Base-by-base conservation (phyloP, 371 early-diverging fungal species). In the Thermomucor indicae-seudaticae region DNA sequence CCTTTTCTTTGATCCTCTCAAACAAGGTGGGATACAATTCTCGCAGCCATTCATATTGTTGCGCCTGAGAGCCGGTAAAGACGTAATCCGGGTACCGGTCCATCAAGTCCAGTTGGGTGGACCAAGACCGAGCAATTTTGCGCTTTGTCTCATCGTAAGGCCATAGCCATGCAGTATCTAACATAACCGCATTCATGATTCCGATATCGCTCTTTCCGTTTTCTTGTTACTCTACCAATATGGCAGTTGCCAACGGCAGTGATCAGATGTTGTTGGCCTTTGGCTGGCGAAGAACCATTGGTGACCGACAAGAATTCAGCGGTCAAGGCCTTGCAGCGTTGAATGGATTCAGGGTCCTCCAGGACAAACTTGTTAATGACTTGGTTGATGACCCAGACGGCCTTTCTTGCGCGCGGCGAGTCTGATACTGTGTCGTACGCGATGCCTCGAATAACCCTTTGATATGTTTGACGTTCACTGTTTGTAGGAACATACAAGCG, bases 131-230 rank as follows among this genome's bases (percentile, higher is more conserved):
- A 4, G 96, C 97, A 12, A 88, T 79, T 72, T 98, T 98, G 41
- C 97, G 88, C 43, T 91, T 92, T 5, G 98, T 98, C 60, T 98
- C 97, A 56, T 84, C 96, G 60, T 84, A 97, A 0, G 95, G 92
- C 98, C 96, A 94, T 25, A 88, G 75, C 90, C 88, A 91, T 7
- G 86, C 86, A 2, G 86, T 82, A 57, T 85, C 80, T 72, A 20
- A 31, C 20, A 37, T 12, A 41, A 10, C 19, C 17, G 16, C 16
- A 12, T 20, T 4, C 12, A 2, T 28, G 16, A 27, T 6, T 7
- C 7, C 17, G 1, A 24, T 10, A 6, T 11, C 19, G n/a, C 11
- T n/a, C 23, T 14, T 17, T 49, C n/a, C n/a, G n/a, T n/a, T n/a
- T n/a, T 55, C 60, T 60, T 27, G 64, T 25, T 62, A 56, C 55